These are phyloP conservation scores for Pseudoneurospora amorphoporcata DNA, from an alignment of 495 filamentous ascomycete genomes.

Conservation along the genomic window DNA sequence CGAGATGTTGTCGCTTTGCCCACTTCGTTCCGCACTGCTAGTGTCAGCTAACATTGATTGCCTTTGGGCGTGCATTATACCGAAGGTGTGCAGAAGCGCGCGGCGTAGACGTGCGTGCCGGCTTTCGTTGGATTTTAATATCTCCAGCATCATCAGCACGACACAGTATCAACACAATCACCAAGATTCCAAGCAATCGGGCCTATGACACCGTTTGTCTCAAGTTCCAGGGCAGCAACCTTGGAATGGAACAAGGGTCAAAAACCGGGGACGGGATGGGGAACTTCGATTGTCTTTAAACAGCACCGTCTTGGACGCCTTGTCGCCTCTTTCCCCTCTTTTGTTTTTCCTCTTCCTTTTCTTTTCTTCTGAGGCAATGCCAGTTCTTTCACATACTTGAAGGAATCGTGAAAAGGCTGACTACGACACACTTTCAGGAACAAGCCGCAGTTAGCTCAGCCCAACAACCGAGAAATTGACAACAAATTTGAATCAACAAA, in stretches of 20 bases:
- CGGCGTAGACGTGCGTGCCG: not conserved
- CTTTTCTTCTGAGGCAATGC: not conserved
- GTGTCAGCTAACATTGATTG: not conserved
- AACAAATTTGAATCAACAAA: not conserved
- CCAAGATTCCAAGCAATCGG: not conserved
- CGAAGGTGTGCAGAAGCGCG: not conserved
- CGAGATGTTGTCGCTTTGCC: not conserved
- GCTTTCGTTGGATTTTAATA: not conserved
- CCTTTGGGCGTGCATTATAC: not conserved
- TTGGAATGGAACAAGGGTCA: not conserved
- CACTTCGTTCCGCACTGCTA: not conserved
- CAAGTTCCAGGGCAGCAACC: not conserved
- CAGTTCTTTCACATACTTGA: not conserved
- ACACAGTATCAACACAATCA: not conserved
- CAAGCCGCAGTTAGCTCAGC: not conserved
- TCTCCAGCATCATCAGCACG: not conserved
- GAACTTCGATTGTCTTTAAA: not conserved
- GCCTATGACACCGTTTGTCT: not conserved
- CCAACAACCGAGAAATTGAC: not conserved
- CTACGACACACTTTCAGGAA: not conserved
- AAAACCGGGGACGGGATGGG: not conserved
- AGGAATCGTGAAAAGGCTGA: not conserved
- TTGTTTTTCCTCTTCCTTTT: not conserved
- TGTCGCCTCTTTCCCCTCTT: not conserved
- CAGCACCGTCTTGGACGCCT: not conserved